Evolutionary conservation across 139 green algal species (phyloP).

Genomic region (Nannochloris sp.): DNA sequence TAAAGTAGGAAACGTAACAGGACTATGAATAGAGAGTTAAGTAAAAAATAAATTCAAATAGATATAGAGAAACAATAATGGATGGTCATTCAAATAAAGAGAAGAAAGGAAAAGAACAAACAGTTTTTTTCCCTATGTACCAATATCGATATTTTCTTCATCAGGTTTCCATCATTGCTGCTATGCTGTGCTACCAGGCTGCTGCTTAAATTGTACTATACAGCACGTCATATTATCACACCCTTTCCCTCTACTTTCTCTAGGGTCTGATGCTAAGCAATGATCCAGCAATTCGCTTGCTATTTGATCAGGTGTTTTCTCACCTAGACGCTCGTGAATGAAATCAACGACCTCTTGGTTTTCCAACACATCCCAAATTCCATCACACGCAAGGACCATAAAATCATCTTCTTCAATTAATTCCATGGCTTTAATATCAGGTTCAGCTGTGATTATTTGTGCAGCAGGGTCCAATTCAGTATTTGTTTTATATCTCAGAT

Average conservation of each 20-base stretch:
- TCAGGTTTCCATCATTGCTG: too few species aligned
- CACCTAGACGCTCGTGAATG: conserved; percentile 51
- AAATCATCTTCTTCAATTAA: conserved; percentile 72
- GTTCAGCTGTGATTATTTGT: conserved; percentile 80
- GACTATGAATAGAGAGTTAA: too few species aligned
- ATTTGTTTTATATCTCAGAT: conserved; percentile 92
- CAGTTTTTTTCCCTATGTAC: not conserved
- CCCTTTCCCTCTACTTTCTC: conserved; percentile 72
- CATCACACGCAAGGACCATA: conserved; percentile 88
- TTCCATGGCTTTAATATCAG: conserved; percentile 43
- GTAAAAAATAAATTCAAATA: too few species aligned
- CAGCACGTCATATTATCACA: conserved; percentile 90
- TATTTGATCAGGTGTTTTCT: conserved; percentile 38
- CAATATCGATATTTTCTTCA: not conserved
- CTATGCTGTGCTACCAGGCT: too few species aligned
- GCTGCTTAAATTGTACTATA: conserved; percentile 45
- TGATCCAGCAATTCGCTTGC: conserved; percentile 69
- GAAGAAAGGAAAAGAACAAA: too few species aligned
- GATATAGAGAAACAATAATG: too few species aligned
- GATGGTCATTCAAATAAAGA: too few species aligned
- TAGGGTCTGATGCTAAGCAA: conserved; percentile 80
- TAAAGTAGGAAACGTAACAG: too few species aligned
- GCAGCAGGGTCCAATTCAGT: conserved; percentile 19
- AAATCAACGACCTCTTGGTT: conserved; percentile 81
- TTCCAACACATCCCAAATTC: conserved; percentile 89